Percentiles rank a stretch among this genome's conserved stretches.
These are phyloP conservation scores for Umbelopsis vinacea DNA, from an alignment of 192 early-diverging fungal species.

Conservation along the genomic window DNA sequence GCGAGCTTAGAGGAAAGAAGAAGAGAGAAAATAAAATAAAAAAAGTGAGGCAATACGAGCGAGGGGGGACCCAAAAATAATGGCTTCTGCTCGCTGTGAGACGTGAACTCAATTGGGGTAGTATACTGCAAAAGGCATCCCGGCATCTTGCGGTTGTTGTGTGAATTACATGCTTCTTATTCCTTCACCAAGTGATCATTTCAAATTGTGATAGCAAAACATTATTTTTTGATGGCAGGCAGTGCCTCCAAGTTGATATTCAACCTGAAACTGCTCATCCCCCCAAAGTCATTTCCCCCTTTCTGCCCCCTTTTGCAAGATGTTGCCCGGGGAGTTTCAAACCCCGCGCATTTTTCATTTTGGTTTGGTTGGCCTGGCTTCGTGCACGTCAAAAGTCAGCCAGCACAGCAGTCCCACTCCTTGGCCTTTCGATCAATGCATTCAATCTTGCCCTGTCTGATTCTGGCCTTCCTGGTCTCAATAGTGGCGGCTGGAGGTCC, in stretches of 20 bases:
- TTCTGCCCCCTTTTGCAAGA: neutral
- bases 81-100: neutral
- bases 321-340: neutral
- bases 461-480: neutral
- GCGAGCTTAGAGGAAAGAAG: neutral
- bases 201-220: too few relatives aligned
- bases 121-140: too few relatives aligned
- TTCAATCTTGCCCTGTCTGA: neutral
- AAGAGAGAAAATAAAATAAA: conserved; percentile 17
- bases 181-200: too few relatives aligned
- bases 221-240: too few relatives aligned
- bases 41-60: neutral
- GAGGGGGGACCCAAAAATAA: neutral
- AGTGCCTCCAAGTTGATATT: neutral
- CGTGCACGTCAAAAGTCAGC: conserved; percentile 9
- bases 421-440: neutral
- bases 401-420: neutral
- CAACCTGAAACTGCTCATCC: neutral
- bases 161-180: too few relatives aligned
- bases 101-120: neutral
- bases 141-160: too few relatives aligned
- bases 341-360: neutral
- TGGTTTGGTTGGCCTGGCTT: neutral
- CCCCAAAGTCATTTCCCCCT: neutral
- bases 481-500: conserved; percentile 17